phyloP scores from a whole-genome alignment of 805 yeast species.

The Maudiozyma saulgeensis region DNA sequence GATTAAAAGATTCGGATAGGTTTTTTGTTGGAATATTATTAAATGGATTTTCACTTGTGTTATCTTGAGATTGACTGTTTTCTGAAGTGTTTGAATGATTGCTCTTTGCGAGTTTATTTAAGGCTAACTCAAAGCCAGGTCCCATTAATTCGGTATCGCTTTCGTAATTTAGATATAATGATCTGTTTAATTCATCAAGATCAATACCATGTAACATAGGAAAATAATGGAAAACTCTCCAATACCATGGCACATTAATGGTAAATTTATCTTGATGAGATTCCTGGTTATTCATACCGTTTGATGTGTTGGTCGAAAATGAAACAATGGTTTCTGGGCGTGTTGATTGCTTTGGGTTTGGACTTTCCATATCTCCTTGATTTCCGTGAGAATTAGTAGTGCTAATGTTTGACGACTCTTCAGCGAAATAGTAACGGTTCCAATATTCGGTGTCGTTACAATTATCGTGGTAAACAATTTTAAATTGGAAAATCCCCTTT shows the following conservation, averaged over 20 bases:
- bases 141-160: slow-evolving; percentile 15
- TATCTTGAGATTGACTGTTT: background rate
- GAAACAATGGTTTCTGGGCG: background rate
- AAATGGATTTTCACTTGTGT: background rate
- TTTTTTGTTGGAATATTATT: background rate
- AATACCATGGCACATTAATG: slow-evolving; percentile 15
- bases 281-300: background rate
- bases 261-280: background rate
- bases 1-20: background rate
- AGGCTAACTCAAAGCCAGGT: slow-evolving; percentile 19
- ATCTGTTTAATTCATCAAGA: slow-evolving; percentile 24
- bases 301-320: background rate
- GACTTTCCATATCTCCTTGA: background rate
- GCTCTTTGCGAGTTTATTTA: slow-evolving; percentile 1
- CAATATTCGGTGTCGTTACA: slow-evolving; percentile 21
- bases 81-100: background rate
- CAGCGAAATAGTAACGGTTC: slow-evolving; percentile 12
- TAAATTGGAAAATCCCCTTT: slow-evolving; percentile 8
- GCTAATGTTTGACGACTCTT: background rate
- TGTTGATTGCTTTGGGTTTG: background rate
- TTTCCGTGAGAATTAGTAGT: background rate
- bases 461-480: slow-evolving; percentile 16
- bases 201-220: slow-evolving; percentile 28
- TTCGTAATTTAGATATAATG: slow-evolving; percentile 11
- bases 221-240: slow-evolving; percentile 20